Conservation (phyloP, 2,329 filamentous ascomycete species). For the Phaeomoniella chlamydospora region DNA sequence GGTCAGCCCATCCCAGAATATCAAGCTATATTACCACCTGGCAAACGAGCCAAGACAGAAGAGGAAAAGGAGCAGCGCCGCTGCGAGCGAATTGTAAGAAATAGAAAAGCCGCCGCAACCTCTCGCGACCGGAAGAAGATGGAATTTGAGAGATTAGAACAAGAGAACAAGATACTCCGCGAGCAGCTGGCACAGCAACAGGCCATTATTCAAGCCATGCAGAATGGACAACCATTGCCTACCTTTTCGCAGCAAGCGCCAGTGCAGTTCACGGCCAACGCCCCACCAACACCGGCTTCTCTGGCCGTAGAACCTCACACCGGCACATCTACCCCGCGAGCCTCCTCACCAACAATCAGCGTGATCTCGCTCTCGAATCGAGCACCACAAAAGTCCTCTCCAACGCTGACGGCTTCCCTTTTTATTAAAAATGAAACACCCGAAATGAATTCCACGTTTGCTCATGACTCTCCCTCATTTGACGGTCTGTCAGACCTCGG, state of each 20-base stretch:
- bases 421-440: constrained; percentile 23
- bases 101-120: constrained; percentile 89
- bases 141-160: constrained; percentile 72
- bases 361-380: constrained; percentile 5
- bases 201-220: constrained; percentile 17
- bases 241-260: neutral
- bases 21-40: constrained; percentile 34
- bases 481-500: constrained; percentile 23
- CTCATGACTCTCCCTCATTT: constrained; percentile 9
- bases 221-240: neutral
- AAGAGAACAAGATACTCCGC: constrained; percentile 57
- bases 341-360: constrained; percentile 17
- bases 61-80: constrained; percentile 97
- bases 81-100: constrained; percentile 91
- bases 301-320: neutral
- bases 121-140: constrained; percentile 84
- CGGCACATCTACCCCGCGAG: constrained; percentile 6
- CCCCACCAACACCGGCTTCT: neutral
- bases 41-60: constrained; percentile 95
- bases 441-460: neutral
- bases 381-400: constrained; percentile 8
- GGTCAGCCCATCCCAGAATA: constrained; percentile 96
- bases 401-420: constrained; percentile 23
- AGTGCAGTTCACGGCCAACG: neutral
- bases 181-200: constrained; percentile 46